These are phyloP conservation scores for Backusella psychrophila DNA, from an alignment of 192 early-diverging fungal species.

Conservation along the genomic window DNA sequence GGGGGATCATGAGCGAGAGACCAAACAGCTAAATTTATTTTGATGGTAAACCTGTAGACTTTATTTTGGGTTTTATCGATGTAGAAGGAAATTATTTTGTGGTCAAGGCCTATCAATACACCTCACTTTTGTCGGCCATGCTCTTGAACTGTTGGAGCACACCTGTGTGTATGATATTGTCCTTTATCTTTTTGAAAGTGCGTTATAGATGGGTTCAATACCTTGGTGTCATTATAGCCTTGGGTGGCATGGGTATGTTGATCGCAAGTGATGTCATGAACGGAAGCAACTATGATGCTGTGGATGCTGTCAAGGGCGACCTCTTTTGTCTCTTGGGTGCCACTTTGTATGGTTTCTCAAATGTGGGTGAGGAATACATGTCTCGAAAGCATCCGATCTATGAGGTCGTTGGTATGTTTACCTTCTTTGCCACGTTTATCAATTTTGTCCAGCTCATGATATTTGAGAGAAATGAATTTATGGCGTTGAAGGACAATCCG, in stretches of 20 bases:
- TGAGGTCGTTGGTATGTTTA: constrained; percentile 73
- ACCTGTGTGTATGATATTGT: constrained; percentile 71
- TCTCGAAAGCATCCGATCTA: constrained; percentile 72
- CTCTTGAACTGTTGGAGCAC: constrained; percentile 77
- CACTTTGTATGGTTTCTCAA: constrained; percentile 72
- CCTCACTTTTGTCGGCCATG: constrained; percentile 74
- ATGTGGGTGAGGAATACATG: constrained; percentile 68
- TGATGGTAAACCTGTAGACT: constrained; percentile 23
- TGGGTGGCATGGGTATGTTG: constrained; percentile 67
- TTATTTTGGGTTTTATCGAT: constrained; percentile 66
- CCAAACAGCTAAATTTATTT: background rate
- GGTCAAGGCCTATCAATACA: constrained; percentile 75
- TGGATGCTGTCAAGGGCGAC: constrained; percentile 64
- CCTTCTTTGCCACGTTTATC: constrained; percentile 70
- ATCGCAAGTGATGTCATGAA: constrained; percentile 65
- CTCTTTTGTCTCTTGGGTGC: constrained; percentile 71
- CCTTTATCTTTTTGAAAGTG: constrained; percentile 60
- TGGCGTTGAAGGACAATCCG: constrained; percentile 15
- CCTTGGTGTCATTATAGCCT: constrained; percentile 63
- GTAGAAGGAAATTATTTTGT: constrained; percentile 85
- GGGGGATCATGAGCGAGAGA: background rate
- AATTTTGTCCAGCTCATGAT: constrained; percentile 70
- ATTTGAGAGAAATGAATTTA: constrained; percentile 60
- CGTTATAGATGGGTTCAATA: constrained; percentile 66
- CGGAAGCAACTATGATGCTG: constrained; percentile 54